Evolutionary conservation across 495 filamentous ascomycete species (phyloP).

Genomic region (Letharia lupina): DNA sequence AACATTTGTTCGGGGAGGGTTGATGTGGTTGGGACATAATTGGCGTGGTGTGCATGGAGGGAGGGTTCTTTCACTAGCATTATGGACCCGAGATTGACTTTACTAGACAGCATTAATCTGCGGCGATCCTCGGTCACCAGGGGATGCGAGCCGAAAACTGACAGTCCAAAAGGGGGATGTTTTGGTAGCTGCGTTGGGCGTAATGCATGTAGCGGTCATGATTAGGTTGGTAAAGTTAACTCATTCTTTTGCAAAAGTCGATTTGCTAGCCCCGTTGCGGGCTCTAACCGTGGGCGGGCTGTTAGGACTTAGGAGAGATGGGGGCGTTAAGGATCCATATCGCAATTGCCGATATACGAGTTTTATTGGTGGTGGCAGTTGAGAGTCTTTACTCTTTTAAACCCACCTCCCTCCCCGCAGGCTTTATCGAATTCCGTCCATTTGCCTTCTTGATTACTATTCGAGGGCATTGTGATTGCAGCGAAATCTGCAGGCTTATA

Average conservation of each 20-base stretch:
- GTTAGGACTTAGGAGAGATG: not conserved
- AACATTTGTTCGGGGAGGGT: not conserved
- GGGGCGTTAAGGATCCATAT: too few relatives aligned
- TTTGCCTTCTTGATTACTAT: not conserved
- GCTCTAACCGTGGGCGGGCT: not conserved
- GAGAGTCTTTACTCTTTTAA: not conserved
- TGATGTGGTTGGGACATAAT: not conserved
- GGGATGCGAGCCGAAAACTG: not conserved
- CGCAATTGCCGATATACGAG: too few relatives aligned
- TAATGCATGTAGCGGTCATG: not conserved
- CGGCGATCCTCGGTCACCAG: not conserved
- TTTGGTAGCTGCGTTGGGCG: not conserved
- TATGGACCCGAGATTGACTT: not conserved
- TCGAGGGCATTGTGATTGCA: not conserved
- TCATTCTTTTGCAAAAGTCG: not conserved
- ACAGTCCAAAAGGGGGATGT: not conserved
- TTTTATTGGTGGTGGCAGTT: too few relatives aligned
- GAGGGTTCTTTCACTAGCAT: not conserved
- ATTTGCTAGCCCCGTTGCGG: not conserved
- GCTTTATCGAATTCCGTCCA: not conserved
- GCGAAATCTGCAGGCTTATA: not conserved
- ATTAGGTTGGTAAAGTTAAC: not conserved
- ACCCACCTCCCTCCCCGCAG: not conserved
- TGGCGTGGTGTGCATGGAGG: not conserved
- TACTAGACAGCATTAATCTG: not conserved